Conservation (phyloP, 2,329 filamentous ascomycete genomes). For the Epichloe gansuensis region DNA sequence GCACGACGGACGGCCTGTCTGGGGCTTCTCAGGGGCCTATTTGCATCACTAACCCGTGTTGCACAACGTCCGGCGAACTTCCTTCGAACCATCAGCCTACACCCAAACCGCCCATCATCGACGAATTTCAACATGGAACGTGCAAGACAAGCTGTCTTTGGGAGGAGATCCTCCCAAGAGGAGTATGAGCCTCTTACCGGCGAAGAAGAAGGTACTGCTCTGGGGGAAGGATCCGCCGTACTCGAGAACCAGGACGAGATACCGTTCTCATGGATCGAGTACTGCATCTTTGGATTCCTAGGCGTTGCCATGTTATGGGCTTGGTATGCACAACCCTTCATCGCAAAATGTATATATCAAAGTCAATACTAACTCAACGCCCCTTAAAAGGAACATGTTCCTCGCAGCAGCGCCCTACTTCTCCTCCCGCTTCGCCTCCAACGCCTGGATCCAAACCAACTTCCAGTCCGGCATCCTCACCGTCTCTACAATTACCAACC, state of each 20-base stretch:
- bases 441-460: slow-evolving; percentile 60
- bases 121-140: slow-evolving; percentile 14
- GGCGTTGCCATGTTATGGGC: slow-evolving; percentile 96
- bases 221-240: slow-evolving; percentile 14
- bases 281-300: slow-evolving; percentile 70
- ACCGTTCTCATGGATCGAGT: slow-evolving; percentile 76
- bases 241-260: slow-evolving; percentile 25
- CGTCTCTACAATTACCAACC: slow-evolving; percentile 73
- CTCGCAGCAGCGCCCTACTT: slow-evolving; percentile 92
- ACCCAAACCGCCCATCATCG: background rate
- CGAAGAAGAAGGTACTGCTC: slow-evolving; percentile 15
- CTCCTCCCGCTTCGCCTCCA: slow-evolving; percentile 61
- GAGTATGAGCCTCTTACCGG: slow-evolving; percentile 23
- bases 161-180: slow-evolving; percentile 5
- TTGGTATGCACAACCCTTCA: slow-evolving; percentile 47
- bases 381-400: slow-evolving; percentile 72
- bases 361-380: too few relatives aligned
- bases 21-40: too few relatives aligned
- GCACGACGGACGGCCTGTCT: background rate
- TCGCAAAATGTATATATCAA: background rate
- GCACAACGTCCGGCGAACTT: background rate
- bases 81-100: background rate
- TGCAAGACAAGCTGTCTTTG: slow-evolving; percentile 11
- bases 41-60: background rate
- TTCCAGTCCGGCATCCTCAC: slow-evolving; percentile 87